phyloP scores from a whole-genome alignment of 2,329 filamentous ascomycete species.

The Diaporthe batatas region DNA sequence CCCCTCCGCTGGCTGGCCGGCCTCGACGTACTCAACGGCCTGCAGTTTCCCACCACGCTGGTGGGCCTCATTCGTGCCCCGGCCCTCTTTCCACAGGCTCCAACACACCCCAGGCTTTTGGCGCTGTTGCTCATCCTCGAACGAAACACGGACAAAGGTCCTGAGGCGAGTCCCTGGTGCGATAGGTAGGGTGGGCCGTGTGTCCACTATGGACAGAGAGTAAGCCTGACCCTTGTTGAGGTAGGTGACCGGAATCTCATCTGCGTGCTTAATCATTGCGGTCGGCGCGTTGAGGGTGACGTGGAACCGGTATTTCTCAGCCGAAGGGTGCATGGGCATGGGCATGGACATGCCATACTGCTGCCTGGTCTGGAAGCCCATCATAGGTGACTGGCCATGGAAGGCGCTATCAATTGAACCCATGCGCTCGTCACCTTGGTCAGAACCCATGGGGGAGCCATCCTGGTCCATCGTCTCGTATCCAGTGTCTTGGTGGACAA shows the following conservation, averaged over 20 bases:
- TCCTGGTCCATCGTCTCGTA: constrained; percentile 86
- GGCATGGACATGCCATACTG: constrained; percentile 62
- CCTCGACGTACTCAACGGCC: constrained; percentile 92
- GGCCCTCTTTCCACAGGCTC: constrained; percentile 92
- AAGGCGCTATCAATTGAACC: constrained; percentile 71
- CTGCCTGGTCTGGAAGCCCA: constrained; percentile 66
- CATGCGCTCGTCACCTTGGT: constrained; percentile 62
- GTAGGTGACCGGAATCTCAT: constrained; percentile 97
- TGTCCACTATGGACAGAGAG: constrained; percentile 86
- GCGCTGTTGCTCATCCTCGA: constrained; percentile 95
- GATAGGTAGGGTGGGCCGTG: constrained; percentile 70
- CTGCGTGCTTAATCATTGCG: constrained; percentile 90
- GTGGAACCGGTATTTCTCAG: constrained; percentile 88
- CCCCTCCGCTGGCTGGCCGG: constrained; percentile 69
- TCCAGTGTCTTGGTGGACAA: constrained; percentile 83
- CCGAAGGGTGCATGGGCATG: constrained; percentile 64
- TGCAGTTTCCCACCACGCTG: constrained; percentile 92
- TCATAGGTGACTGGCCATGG: constrained; percentile 71
- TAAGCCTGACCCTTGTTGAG: constrained; percentile 98
- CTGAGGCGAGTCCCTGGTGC: constrained; percentile 79
- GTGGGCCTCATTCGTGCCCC: constrained; percentile 95
- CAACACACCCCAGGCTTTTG: constrained; percentile 79
- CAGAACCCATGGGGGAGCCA: constrained; percentile 74
- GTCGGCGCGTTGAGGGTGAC: constrained; percentile 93
- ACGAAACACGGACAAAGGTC: constrained; percentile 94